Evolutionary conservation across 805 yeast genomes (phyloP).

Genomic region (Candida succiphila): DNA sequence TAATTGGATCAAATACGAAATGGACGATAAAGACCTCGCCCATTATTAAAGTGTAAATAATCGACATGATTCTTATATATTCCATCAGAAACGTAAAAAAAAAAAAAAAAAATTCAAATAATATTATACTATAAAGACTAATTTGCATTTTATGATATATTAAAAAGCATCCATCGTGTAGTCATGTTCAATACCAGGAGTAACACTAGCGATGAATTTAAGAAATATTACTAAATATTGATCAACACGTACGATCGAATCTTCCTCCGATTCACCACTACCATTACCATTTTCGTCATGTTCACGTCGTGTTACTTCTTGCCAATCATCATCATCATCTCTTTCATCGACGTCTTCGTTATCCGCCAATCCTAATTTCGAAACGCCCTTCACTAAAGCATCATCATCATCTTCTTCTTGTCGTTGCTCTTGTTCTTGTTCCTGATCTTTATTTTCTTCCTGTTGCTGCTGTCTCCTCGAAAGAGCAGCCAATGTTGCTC

Average conservation of each 20-base stretch:
- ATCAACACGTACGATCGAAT: slow-evolving; percentile 62
- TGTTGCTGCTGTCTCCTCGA: too few relatives aligned
- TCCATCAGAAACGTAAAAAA: neutral
- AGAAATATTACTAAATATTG: slow-evolving; percentile 84
- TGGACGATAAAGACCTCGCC: slow-evolving; percentile 11
- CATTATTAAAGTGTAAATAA: slow-evolving; percentile 6
- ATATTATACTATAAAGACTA: neutral
- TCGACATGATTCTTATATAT: neutral
- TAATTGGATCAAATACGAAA: slow-evolving; percentile 44
- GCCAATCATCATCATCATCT: slow-evolving; percentile 12
- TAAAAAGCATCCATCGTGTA: slow-evolving; percentile 94
- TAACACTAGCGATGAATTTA: slow-evolving; percentile 92
- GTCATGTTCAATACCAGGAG: slow-evolving; percentile 96
- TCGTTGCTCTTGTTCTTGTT: slow-evolving; percentile 20
- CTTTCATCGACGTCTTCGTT: slow-evolving; percentile 23
- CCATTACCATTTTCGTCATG: slow-evolving; percentile 7
- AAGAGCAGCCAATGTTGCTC: slow-evolving; percentile 50
- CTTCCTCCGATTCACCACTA: slow-evolving; percentile 10
- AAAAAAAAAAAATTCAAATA: neutral
- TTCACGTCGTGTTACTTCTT: too few relatives aligned
- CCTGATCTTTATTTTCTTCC: slow-evolving; percentile 1
- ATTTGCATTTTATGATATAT: neutral
- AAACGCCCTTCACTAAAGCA: slow-evolving; percentile 30
- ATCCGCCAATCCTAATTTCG: slow-evolving; percentile 37
- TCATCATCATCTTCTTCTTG: slow-evolving; percentile 20